Conservation (phyloP, 352 stramenopile genomes). For the Phytophthora pseudosyringae region DNA sequence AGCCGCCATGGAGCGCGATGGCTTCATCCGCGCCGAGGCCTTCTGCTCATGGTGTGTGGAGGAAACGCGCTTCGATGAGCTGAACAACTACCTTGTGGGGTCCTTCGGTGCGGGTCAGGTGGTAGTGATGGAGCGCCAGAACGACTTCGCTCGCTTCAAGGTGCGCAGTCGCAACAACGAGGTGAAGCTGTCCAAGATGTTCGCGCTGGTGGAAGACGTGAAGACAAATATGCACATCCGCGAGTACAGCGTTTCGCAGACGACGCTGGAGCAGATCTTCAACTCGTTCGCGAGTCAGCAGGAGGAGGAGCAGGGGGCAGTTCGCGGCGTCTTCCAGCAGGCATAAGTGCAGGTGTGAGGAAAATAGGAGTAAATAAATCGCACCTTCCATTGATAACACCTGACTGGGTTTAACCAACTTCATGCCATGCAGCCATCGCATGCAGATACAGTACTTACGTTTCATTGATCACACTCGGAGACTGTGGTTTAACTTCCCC, state of each 20-base stretch:
- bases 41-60: constrained; percentile 68
- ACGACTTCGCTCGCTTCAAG: constrained; percentile 56
- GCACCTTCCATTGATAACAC: too few relatives aligned
- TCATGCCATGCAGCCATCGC: too few relatives aligned
- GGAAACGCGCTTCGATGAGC: constrained; percentile 50
- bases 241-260: constrained; percentile 89
- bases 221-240: constrained; percentile 57
- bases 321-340: constrained; percentile 24
- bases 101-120: constrained; percentile 33
- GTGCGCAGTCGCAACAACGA: constrained; percentile 50
- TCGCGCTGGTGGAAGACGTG: constrained; percentile 62
- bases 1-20: constrained; percentile 50
- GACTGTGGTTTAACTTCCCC: too few relatives aligned
- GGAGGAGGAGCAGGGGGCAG: constrained; percentile 37
- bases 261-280: constrained; percentile 91
- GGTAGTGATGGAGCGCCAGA: constrained; percentile 59
- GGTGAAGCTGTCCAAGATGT: constrained; percentile 66
- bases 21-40: constrained; percentile 38
- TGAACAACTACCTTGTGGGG: constrained; percentile 32
- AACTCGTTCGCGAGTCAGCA: constrained; percentile 74
- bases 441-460: too few relatives aligned
- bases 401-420: too few relatives aligned
- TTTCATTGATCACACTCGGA: too few relatives aligned
- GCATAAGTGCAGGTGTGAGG: too few relatives aligned
- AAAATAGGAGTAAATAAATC: too few relatives aligned